A percentile compares a stretch with the other conserved stretches of the same genome.
phyloP scores from a whole-genome alignment of 345 rosid species.

The Boechera divaricarpa region DNA sequence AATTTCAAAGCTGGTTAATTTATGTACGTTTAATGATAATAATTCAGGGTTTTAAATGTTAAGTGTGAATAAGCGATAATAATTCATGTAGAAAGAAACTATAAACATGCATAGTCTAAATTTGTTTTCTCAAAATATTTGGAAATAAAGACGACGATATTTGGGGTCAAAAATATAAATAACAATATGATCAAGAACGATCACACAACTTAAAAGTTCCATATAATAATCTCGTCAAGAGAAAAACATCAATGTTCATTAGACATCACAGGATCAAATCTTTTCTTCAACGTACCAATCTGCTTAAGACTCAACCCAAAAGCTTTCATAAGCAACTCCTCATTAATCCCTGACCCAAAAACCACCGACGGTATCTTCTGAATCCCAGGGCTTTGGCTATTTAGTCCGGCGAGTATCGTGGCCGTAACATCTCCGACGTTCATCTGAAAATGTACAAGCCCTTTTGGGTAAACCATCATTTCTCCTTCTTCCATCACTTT shows the following conservation, averaged over 20 bases:
- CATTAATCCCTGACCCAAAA: slow-evolving; percentile 77
- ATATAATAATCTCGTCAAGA: slow-evolving; percentile 9
- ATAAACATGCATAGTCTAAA: neutral
- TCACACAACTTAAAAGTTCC: slow-evolving; percentile 9
- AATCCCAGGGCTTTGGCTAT: slow-evolving; percentile 79
- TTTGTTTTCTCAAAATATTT: neutral
- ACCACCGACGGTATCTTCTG: slow-evolving; percentile 65
- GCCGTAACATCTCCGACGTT: slow-evolving; percentile 73
- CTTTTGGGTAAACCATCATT: slow-evolving; percentile 88
- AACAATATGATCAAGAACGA: neutral
- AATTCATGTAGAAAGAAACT: neutral
- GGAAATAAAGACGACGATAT: neutral
- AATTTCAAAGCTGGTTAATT: neutral
- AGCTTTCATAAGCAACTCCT: slow-evolving; percentile 71
- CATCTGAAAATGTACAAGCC: slow-evolving; percentile 84
- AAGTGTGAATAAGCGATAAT: neutral
- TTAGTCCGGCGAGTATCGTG: slow-evolving; percentile 67
- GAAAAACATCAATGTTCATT: slow-evolving; percentile 38
- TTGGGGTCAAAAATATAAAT: neutral
- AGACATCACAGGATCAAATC: slow-evolving; percentile 49
- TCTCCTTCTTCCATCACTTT: slow-evolving; percentile 80
- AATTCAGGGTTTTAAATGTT: neutral
- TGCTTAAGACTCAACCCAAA: slow-evolving; percentile 72
- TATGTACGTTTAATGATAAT: neutral
- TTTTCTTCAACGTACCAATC: slow-evolving; percentile 62